Base-by-base conservation (phyloP, 1,139 yeast species). In the Blastobotrys elegans region DNA sequence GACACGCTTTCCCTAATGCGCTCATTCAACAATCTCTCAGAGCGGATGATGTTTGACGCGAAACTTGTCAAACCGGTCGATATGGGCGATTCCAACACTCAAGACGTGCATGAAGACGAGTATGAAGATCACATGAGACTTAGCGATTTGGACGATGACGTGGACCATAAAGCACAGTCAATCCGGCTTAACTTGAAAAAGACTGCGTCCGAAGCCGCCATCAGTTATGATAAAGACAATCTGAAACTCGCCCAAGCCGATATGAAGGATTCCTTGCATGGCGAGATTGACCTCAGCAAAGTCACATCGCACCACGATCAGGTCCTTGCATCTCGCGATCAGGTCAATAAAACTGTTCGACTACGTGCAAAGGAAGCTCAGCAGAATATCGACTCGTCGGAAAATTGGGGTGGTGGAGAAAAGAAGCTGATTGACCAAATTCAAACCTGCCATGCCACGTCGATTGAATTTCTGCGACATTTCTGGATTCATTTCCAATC, bases 1-100 rank as follows among this genome's bases (percentile, higher is more conserved):
- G 88, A 83, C 54, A 74, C 85, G 64, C 74, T 87, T 18, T 79
- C 86, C 11, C 80, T 89, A 32, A 75, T 92, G 71, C 76, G 84
- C 56, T 87, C 95, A 52, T 89, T 90, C 95, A 92, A 92, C 65
- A 77, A 88, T 52, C 71, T 92, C 44, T 84, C 95, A 56, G 81
- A 88, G 50, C 80, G 90, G 56, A 85, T 92, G 85, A 77, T 88
- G 53, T 76, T 77, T 51, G 76, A 79, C 56, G 69, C 73, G 29
- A 72, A 44, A 46, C 4, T 43, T 14, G 33, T 13, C 6, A 18
- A 27, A 10, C 36, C 40, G n/a, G 30, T 34, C 10, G 51, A 46
- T 14, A 42, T 47, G 7, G 52, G 48, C 30, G 71, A 70, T 29
- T 64, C 68, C 6, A 18, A 20, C 3, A 18, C 10, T 2, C 17